A percentile compares a stretch with the other conserved stretches of the same genome.
phyloP scores from a whole-genome alignment of 1,284 basidiomycete genomes.

The Psilocybe mexicana region DNA sequence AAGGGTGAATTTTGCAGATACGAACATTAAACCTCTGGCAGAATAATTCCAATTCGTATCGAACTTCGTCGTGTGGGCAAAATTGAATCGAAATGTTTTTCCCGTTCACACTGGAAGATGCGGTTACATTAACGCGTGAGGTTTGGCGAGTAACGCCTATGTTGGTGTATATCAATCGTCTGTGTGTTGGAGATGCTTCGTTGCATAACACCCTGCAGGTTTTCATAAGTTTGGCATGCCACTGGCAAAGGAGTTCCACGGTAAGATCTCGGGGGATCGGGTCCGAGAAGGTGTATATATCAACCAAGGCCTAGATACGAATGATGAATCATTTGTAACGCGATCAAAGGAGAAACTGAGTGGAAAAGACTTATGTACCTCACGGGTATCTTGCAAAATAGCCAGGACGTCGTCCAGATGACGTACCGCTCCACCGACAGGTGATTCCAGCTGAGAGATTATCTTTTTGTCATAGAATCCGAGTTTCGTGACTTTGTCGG shows the following conservation, averaged over 20 bases:
- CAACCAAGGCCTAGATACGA: constrained; percentile 8
- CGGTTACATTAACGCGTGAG: constrained; percentile 16
- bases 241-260: constrained; percentile 5
- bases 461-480: constrained; percentile 9
- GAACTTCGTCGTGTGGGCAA: constrained; percentile 19
- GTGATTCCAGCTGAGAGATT: not conserved
- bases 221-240: constrained; percentile 16
- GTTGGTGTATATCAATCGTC: constrained; percentile 12
- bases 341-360: too few species aligned
- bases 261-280: constrained; percentile 13
- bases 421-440: too few species aligned
- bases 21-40: constrained; percentile 21
- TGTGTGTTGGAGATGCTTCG: not conserved
- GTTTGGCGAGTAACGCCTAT: constrained; percentile 17
- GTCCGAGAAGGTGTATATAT: constrained; percentile 10
- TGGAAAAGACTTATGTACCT: too few species aligned
- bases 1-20: not conserved
- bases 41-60: constrained; percentile 14
- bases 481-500: not conserved
- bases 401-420: too few species aligned
- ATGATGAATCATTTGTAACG: too few species aligned
- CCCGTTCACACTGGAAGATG: not conserved
- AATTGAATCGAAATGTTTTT: constrained; percentile 17
- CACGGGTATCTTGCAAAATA: too few species aligned
- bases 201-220: constrained; percentile 16